phyloP scores from a whole-genome alignment of 2,329 filamentous ascomycete species.

The Cladosporium sp. region DNA sequence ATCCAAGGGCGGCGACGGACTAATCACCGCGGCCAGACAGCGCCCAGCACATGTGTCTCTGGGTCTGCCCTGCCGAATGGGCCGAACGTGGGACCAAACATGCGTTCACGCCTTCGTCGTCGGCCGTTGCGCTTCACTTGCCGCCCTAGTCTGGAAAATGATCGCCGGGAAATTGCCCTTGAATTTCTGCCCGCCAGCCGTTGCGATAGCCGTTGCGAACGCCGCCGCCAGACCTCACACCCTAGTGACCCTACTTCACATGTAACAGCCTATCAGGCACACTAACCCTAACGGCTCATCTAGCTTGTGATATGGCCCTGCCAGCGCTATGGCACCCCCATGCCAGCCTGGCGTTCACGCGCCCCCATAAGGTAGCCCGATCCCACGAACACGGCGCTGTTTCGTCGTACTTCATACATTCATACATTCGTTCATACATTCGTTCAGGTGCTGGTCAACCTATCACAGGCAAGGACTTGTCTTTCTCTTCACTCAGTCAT shows the following conservation, averaged over 20 bases:
- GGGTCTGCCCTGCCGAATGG: neutral
- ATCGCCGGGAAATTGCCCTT: slow-evolving; percentile 9
- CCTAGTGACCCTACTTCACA: slow-evolving; percentile 2
- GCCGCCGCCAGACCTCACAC: slow-evolving; percentile 3
- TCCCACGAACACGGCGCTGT: neutral
- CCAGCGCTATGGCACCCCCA: slow-evolving; percentile 5
- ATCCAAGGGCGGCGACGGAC: neutral
- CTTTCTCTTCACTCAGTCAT: neutral
- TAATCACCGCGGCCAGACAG: slow-evolving; percentile 4
- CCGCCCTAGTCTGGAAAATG: neutral
- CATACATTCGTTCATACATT: neutral
- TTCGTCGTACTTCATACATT: neutral
- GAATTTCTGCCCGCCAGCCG: slow-evolving; percentile 1
- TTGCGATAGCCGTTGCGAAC: neutral
- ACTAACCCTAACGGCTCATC: slow-evolving; percentile 8
- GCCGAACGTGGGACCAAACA: neutral
- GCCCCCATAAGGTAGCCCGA: slow-evolving; percentile 8
- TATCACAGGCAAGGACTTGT: slow-evolving; percentile 5
- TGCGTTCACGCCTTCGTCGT: slow-evolving; percentile 2
- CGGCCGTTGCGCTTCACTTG: neutral
- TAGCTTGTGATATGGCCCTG: slow-evolving; percentile 8
- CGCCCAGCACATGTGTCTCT: neutral
- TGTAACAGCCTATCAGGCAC: neutral
- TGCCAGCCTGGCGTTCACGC: neutral
- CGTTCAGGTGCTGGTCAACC: slow-evolving; percentile 9